Evolutionary conservation across 805 yeast genomes (phyloP), one percentile per base, ranked within the genome.

Genomic region (Starmerella tilneyi): DNA sequence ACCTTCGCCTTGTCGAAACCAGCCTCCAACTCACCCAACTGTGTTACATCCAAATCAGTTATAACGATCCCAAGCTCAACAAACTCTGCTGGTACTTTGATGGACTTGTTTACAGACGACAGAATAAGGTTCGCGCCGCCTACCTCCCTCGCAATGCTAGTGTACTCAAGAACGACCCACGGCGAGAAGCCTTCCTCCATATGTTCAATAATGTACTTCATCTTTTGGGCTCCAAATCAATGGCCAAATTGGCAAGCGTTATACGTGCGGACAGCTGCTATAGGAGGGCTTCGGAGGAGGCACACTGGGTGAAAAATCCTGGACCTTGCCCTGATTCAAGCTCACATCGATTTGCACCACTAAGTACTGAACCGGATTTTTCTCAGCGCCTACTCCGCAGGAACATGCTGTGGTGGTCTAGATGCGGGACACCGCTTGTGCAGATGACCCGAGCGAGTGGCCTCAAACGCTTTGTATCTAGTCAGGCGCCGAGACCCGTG

Each of bases 151-250:
- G 86, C 75, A 48, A 89, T 88, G 56, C 82, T 84, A 22, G 76
- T 65, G 63, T 89, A 89, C 58, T 89, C 98, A 5, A 92, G 70
- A 23, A 75, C 73, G 34, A 89, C 97, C 98, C 98, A 89, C 53
- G 83, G 92, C 52, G 95, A 84, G 72, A 89, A 85, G 1, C 95
- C 97, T 49, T 78, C 82, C 64, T 89, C 98, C 96, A 89, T 89
- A 61, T 89, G 98, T 64, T 89, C 98, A 43, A 89, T 86, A 43
- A 92, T 76, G 70, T 86, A 89, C 64, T 84, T 85, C 59, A 56
- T 56, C 7, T 11, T 24, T 8, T 11, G 11, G 27, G 11, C 8
- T 11, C 11, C 27, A 11, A 11, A 9, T 4, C 12, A 9, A 8
- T 28, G 30, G 30, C 15, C n/a, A 16, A 13, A 13, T 28, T 8